Evolutionary conservation across 176 grass and related monocot species (phyloP).

Genomic region (Elaeis guineensis): DNA sequence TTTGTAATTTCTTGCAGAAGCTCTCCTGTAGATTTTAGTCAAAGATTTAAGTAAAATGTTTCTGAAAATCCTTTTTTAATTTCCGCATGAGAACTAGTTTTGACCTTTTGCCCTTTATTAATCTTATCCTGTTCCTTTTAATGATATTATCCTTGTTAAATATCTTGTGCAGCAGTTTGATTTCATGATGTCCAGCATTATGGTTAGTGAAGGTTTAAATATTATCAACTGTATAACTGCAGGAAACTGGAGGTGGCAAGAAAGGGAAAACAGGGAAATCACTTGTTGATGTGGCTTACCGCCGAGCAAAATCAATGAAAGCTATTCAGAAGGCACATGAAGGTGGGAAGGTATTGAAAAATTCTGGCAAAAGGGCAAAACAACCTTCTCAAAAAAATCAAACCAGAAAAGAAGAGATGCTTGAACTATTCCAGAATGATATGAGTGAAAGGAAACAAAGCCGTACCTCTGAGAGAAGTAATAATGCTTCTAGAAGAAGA

Average conservation of each 20-base stretch:
- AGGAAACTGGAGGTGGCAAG: constrained; percentile 44
- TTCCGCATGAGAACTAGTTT: too few species aligned
- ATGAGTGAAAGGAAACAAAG: constrained; percentile 83
- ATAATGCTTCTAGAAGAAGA: constrained; percentile 15
- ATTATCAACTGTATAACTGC: not conserved
- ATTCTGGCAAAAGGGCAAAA: constrained; percentile 33
- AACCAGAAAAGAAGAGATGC: constrained; percentile 76
- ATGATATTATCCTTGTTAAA: too few species aligned
- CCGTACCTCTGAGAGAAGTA: constrained; percentile 40
- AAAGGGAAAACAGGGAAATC: constrained; percentile 46
- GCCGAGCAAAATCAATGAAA: constrained; percentile 75
- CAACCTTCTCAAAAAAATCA: constrained; percentile 37
- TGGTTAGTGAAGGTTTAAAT: too few species aligned
- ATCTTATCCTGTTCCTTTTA: too few species aligned
- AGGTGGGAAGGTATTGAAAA: constrained; percentile 37
- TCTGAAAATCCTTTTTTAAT: too few species aligned
- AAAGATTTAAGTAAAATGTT: too few species aligned
- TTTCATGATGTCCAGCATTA: too few species aligned
- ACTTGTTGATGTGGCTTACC: constrained; percentile 75
- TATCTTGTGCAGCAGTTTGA: too few species aligned
- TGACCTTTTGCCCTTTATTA: too few species aligned
- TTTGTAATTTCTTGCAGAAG: too few species aligned
- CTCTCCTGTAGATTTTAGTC: too few species aligned
- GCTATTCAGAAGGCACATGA: constrained; percentile 37
- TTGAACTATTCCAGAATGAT: constrained; percentile 81